Evolutionary conservation across 208 protist species (phyloP).

Genomic region (Blastocrithidia nonstop): DNA sequence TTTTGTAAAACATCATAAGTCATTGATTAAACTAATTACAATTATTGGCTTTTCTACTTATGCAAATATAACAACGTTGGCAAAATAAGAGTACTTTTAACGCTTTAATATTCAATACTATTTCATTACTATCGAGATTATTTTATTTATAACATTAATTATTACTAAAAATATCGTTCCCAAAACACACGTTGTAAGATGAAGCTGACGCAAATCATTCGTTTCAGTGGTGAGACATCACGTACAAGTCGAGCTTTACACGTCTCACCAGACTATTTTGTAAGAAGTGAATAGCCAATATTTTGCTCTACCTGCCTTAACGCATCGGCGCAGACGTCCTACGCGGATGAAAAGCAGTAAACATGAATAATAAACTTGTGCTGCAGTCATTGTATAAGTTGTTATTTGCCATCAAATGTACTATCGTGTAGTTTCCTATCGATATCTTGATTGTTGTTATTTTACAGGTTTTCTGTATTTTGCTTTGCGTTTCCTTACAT

Average conservation of each 20-base stretch:
- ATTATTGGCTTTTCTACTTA: neutral
- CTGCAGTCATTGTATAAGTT: conserved; percentile 9
- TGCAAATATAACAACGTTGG: neutral
- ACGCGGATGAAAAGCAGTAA: conserved; percentile 75
- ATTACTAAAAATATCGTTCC: too few relatives aligned
- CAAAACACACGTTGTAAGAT: conserved; percentile 67
- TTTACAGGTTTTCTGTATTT: too few relatives aligned
- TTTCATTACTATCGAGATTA: too few relatives aligned
- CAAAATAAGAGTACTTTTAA: too few relatives aligned
- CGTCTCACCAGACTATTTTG: conserved; percentile 22
- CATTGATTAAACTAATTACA: too few relatives aligned
- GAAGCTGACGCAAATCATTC: conserved; percentile 92
- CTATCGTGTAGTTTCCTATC: too few relatives aligned
- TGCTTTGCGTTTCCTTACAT: too few relatives aligned
- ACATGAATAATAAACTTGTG: conserved; percentile 50
- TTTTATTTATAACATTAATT: too few relatives aligned
- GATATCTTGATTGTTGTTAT: too few relatives aligned
- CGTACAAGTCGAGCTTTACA: conserved; percentile 67
- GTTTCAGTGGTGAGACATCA: conserved; percentile 89
- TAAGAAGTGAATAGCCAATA: conserved; percentile 26
- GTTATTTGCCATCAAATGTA: too few relatives aligned
- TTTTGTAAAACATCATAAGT: too few relatives aligned
- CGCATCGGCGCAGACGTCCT: conserved; percentile 39
- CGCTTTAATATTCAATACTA: too few relatives aligned
- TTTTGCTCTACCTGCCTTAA: conserved; percentile 55